phyloP scores from a whole-genome alignment of 1,284 basidiomycete genomes.

The Takashimella koratensis region DNA sequence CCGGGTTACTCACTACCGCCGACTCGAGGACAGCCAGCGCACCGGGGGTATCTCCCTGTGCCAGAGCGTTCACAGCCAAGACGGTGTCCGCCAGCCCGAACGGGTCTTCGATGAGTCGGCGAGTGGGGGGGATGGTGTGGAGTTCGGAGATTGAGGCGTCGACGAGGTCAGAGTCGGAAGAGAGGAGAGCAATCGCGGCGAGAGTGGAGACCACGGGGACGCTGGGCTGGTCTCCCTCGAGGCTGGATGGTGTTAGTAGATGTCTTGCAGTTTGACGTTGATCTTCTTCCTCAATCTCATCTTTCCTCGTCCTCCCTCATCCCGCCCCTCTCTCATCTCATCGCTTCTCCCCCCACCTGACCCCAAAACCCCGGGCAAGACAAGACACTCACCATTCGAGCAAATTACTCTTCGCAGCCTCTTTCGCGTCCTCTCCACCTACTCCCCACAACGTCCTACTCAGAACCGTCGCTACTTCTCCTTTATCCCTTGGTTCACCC shows the following conservation, averaged over 20 bases:
- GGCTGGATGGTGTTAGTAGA: constrained; percentile 49
- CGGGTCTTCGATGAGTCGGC: constrained; percentile 27
- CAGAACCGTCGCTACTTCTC: constrained; percentile 60
- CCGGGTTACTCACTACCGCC: constrained; percentile 6
- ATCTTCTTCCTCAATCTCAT: too few relatives aligned
- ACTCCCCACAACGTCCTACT: constrained; percentile 78
- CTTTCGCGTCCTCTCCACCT: constrained; percentile 67
- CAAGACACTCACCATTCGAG: constrained; percentile 80
- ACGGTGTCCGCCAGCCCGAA: constrained; percentile 30
- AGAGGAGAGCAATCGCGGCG: constrained; percentile 79
- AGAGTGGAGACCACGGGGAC: constrained; percentile 74
- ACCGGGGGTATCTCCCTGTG: constrained; percentile 11
- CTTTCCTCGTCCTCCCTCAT: neutral
- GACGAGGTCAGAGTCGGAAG: constrained; percentile 70
- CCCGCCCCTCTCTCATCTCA: neutral
- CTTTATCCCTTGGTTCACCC: constrained; percentile 26
- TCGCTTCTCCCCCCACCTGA: too few relatives aligned
- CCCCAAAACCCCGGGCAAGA: too few relatives aligned
- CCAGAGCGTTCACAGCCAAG: constrained; percentile 24
- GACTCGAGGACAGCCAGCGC: constrained; percentile 18
- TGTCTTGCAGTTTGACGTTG: too few relatives aligned
- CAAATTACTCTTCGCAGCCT: constrained; percentile 72
- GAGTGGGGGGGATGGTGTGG: constrained; percentile 37
- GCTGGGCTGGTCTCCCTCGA: constrained; percentile 57
- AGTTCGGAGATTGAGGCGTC: constrained; percentile 86